phyloP scores from a whole-genome alignment of 139 green algal genomes.

The Chlamydomonas incerta region DNA sequence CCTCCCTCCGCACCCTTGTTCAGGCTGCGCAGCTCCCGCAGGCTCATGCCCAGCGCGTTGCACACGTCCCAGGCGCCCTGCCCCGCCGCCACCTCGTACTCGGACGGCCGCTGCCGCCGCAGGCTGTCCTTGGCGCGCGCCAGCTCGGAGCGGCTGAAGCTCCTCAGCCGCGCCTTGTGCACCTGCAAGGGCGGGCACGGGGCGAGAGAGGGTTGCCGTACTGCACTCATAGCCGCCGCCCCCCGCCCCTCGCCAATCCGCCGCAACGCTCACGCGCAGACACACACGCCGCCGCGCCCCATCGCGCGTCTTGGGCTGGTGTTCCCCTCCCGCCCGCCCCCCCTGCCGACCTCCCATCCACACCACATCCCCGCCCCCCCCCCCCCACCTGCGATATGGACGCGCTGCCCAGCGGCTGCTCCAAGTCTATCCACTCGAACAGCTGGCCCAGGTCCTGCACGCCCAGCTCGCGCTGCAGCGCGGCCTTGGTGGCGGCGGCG shows the following conservation, averaged over 20 bases:
- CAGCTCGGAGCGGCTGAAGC: constrained; percentile 43
- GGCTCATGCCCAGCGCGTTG: constrained; percentile 67
- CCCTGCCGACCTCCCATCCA: background rate
- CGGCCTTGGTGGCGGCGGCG: constrained; percentile 11
- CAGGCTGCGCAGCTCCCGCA: constrained; percentile 58
- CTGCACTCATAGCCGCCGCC: too few species aligned
- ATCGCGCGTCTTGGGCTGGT: too few species aligned
- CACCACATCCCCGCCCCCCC: background rate
- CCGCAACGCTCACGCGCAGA: too few species aligned
- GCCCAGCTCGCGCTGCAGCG: constrained; percentile 76
- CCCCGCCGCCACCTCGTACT: constrained; percentile 44
- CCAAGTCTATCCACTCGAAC: constrained; percentile 94
- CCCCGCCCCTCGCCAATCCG: too few species aligned
- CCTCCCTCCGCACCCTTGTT: constrained; percentile 56
- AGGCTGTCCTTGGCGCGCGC: background rate
- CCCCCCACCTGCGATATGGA: constrained; percentile 89
- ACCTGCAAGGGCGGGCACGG: too few species aligned
- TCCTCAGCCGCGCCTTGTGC: constrained; percentile 86
- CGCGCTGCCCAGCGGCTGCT: constrained; percentile 86
- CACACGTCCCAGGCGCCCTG: constrained; percentile 71
- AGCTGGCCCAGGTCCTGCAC: constrained; percentile 72
- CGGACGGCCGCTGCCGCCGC: background rate
- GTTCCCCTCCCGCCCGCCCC: background rate
- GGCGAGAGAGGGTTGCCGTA: too few species aligned
- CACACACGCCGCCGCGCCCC: too few species aligned